These are phyloP conservation scores for Mortierella sp. DNA, from an alignment of 371 early-diverging fungal genomes.

Conservation along the genomic window DNA sequence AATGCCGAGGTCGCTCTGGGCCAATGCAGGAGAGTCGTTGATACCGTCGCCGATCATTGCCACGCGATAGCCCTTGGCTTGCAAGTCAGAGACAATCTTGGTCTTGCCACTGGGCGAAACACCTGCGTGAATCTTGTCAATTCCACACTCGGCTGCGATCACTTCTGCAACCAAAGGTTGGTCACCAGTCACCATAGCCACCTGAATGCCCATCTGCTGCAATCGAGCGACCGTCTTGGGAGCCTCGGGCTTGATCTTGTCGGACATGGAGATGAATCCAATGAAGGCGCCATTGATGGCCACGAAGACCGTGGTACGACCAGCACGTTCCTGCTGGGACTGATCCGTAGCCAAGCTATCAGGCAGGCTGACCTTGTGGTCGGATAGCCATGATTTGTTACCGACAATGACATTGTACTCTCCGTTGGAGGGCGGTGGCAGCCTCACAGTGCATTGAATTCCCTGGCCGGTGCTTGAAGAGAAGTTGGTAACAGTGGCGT, in stretches of 20 bases:
- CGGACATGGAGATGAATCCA: slow-evolving; percentile 88
- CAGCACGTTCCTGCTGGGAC: slow-evolving; percentile 63
- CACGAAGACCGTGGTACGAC: slow-evolving; percentile 86
- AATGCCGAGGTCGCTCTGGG: slow-evolving; percentile 94
- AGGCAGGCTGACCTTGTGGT: slow-evolving; percentile 53
- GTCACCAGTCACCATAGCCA: slow-evolving; percentile 96
- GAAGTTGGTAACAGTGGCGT: slow-evolving; percentile 66
- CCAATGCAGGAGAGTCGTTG: slow-evolving; percentile 97
- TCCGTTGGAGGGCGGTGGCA: slow-evolving; percentile 4
- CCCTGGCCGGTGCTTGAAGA: slow-evolving; percentile 84
- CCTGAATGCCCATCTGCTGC: slow-evolving; percentile 77
- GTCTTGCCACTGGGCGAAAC: slow-evolving; percentile 92
- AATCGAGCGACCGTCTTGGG: slow-evolving; percentile 74
- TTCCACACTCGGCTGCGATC: slow-evolving; percentile 80
- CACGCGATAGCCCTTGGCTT: slow-evolving; percentile 65
- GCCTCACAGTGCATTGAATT: slow-evolving; percentile 67
- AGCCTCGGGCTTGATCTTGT: slow-evolving; percentile 86
- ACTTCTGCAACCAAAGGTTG: slow-evolving; percentile 80
- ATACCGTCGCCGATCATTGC: slow-evolving; percentile 99
- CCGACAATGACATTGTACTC: slow-evolving; percentile 74
- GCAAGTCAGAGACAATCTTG: slow-evolving; percentile 74
- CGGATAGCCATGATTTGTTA: slow-evolving; percentile 71
- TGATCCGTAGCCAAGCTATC: slow-evolving; percentile 54
- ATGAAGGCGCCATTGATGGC: slow-evolving; percentile 71
- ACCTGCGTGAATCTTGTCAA: slow-evolving; percentile 89